A percentile compares a stretch with the other conserved stretches of the same genome.
phyloP scores from a whole-genome alignment of 345 rosid species.

The Syzygium jambos region DNA sequence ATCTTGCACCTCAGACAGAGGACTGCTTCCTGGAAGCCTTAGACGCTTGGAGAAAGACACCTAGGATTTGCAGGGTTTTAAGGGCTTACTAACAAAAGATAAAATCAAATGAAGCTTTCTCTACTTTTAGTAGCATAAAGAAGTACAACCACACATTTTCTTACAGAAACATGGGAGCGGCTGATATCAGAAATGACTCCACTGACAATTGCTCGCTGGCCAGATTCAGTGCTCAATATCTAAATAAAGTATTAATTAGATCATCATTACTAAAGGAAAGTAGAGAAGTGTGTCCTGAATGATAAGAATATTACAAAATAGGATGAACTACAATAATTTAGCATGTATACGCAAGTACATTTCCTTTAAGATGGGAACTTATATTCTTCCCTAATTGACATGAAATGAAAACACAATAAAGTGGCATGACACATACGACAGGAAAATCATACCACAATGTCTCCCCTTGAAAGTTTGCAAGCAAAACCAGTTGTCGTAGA shows the following conservation, averaged over 20 bases:
- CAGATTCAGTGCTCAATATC: slow-evolving; percentile 66
- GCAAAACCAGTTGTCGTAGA: slow-evolving; percentile 37
- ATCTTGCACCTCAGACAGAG: slow-evolving; percentile 34
- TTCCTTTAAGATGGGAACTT: not conserved
- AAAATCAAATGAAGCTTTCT: not conserved
- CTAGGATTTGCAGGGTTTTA: slow-evolving; percentile 18
- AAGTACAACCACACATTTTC: slow-evolving; percentile 4
- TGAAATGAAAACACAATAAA: no score
- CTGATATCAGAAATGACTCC: slow-evolving; percentile 70
- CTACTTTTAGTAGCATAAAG: not conserved
- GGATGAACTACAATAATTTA: not conserved
- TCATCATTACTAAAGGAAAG: not conserved
- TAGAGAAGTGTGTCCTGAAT: not conserved
- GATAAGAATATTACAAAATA: not conserved
- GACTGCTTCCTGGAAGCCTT: slow-evolving; percentile 59
- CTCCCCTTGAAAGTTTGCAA: slow-evolving; percentile 68
- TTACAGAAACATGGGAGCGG: slow-evolving; percentile 69
- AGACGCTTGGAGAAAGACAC: slow-evolving; percentile 75
- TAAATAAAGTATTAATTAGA: slow-evolving; percentile 10
- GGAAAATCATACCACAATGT: slow-evolving; percentile 65
- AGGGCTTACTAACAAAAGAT: not conserved
- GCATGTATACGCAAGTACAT: not conserved
- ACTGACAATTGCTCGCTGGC: slow-evolving; percentile 52
- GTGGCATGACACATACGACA: no score
- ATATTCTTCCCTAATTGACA: no score